Percentiles rank a stretch among this genome's conserved stretches.
These are phyloP conservation scores for Hordeum marinum DNA, from an alignment of 176 grass and related monocot species.

Conservation along the genomic window DNA sequence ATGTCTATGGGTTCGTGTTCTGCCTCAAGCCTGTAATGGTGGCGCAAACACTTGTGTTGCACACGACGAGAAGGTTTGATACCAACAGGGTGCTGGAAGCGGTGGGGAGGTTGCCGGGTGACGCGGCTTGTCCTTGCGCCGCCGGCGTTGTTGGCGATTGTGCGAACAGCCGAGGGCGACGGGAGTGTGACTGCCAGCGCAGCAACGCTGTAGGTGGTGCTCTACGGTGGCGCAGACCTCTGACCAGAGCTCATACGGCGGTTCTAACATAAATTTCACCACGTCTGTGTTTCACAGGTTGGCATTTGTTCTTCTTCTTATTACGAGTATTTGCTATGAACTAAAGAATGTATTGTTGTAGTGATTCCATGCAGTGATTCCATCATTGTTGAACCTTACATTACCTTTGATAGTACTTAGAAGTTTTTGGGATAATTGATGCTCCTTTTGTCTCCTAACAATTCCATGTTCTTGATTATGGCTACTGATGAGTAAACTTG, in stretches of 20 bases:
- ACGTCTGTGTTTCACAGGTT: slow-evolving; percentile 17
- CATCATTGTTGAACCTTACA: no score
- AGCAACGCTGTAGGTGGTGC: neutral
- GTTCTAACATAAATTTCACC: slow-evolving; percentile 26
- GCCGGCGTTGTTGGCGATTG: slow-evolving; percentile 27
- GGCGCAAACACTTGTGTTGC: slow-evolving; percentile 11
- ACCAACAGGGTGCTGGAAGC: neutral
- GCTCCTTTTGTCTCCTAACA: no score
- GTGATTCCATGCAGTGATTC: no score
- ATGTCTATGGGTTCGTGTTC: slow-evolving; percentile 11
- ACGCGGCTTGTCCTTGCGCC: slow-evolving; percentile 29
- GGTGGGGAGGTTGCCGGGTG: neutral
- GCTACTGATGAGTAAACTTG: neutral
- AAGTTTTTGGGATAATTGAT: no score
- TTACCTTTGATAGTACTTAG: no score
- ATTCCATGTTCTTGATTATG: neutral
- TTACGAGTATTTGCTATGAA: no score
- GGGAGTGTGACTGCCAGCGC: neutral
- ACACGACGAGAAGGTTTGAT: slow-evolving; percentile 37
- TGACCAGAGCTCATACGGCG: neutral
- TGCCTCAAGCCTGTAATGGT: slow-evolving; percentile 11
- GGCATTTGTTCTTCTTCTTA: neutral
- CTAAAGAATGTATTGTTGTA: no score
- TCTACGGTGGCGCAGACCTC: slow-evolving; percentile 24
- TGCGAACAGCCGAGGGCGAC: slow-evolving; percentile 17